Evolutionary conservation across 2,329 filamentous ascomycete genomes (phyloP).

Genomic region (Coniella vitis): DNA sequence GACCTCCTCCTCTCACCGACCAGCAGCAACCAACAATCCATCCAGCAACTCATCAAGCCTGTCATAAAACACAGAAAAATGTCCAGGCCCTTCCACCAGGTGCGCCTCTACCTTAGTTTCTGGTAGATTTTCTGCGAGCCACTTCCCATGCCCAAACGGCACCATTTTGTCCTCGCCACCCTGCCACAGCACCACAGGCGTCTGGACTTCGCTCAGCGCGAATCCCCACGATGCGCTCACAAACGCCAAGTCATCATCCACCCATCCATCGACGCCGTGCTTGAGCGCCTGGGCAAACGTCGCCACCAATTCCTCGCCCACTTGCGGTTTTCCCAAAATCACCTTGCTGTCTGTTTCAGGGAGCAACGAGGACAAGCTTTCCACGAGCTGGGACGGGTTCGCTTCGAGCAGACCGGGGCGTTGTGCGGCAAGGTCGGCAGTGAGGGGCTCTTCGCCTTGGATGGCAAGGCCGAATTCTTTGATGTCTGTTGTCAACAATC

Average conservation of each 20-base stretch:
- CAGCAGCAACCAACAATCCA: slow-evolving; percentile 2
- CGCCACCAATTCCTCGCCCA: slow-evolving; percentile 4
- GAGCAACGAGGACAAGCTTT: slow-evolving; percentile 4
- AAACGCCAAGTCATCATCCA: slow-evolving; percentile 22
- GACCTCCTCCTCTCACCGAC: neutral
- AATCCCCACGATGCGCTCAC: slow-evolving; percentile 20
- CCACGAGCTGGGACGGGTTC: neutral
- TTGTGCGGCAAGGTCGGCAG: slow-evolving; percentile 1
- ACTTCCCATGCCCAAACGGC: slow-evolving; percentile 20
- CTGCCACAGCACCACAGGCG: slow-evolving; percentile 20
- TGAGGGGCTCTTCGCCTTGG: slow-evolving; percentile 5
- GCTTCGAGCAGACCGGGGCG: slow-evolving; percentile 4
- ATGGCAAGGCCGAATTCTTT: slow-evolving; percentile 5
- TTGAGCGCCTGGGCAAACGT: slow-evolving; percentile 15
- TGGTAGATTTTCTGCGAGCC: slow-evolving; percentile 20
- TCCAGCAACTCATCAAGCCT: slow-evolving; percentile 10
- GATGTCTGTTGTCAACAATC: no score
- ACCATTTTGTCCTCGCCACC: slow-evolving; percentile 21
- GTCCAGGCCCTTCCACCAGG: slow-evolving; percentile 19
- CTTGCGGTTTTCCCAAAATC: slow-evolving; percentile 1
- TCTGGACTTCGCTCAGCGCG: slow-evolving; percentile 19
- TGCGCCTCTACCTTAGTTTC: slow-evolving; percentile 16
- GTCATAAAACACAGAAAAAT: slow-evolving; percentile 12
- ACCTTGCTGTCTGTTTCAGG: slow-evolving; percentile 10
- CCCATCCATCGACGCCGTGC: slow-evolving; percentile 19